Conservation (phyloP, 192 early-diverging fungal genomes). For the Gamsiella multidivaricata region DNA sequence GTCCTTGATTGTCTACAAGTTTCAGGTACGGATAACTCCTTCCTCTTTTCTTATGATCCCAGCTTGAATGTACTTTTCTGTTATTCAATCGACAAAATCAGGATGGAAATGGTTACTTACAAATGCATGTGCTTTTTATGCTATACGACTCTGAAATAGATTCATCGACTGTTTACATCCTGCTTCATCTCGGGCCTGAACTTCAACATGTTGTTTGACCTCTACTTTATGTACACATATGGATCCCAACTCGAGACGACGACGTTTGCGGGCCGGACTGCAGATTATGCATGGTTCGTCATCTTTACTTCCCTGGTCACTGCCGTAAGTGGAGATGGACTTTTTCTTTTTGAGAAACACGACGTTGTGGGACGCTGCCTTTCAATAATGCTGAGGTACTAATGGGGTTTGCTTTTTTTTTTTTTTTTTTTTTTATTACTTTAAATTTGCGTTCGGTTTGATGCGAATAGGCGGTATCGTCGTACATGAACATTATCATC, state of each 20-base stretch:
- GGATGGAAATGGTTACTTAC: too few relatives aligned
- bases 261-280: constrained; percentile 72
- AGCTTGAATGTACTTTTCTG: too few relatives aligned
- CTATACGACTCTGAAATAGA: too few relatives aligned
- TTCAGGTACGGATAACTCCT: constrained; percentile 61
- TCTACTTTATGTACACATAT: constrained; percentile 82
- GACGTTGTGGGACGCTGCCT: too few relatives aligned
- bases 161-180: constrained; percentile 81
- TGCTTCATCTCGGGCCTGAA: constrained; percentile 68
- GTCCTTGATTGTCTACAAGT: constrained; percentile 60
- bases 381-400: too few relatives aligned
- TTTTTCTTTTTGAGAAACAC: too few relatives aligned
- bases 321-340: constrained; percentile 48
- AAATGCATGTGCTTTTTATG: too few relatives aligned
- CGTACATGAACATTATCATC: constrained; percentile 8
- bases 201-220: constrained; percentile 70
- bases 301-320: constrained; percentile 65
- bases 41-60: background rate
- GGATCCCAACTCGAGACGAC: constrained; percentile 76
- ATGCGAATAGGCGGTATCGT: constrained; percentile 10
- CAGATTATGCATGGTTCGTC: constrained; percentile 86
- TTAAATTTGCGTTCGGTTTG: too few relatives aligned
- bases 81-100: too few relatives aligned
- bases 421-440: background rate
- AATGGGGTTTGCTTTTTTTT: constrained; percentile 4